phyloP scores from a whole-genome alignment of 371 early-diverging fungal species.

The Syncephalastrum monosporum region DNA sequence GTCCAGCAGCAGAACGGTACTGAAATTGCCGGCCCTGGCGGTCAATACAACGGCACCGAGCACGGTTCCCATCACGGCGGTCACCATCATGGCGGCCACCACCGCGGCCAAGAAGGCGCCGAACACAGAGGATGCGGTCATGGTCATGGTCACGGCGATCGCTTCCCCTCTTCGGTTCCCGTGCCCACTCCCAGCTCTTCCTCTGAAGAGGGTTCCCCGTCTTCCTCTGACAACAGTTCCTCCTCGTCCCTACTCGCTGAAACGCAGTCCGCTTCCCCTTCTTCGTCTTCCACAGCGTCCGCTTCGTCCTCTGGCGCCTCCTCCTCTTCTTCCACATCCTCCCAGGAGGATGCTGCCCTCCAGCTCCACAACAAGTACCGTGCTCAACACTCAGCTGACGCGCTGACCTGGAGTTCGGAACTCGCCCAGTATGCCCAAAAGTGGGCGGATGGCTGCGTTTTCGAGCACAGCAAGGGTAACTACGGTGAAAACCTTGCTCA shows the following conservation, averaged over 20 bases:
- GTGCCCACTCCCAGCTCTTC: background rate
- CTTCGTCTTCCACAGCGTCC: background rate
- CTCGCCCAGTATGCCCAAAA: constrained; percentile 43
- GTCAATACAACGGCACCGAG: no score
- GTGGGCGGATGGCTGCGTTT: constrained; percentile 38
- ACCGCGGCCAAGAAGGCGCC: no score
- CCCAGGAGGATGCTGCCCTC: constrained; percentile 18
- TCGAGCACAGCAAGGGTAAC: constrained; percentile 30
- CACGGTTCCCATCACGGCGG: no score
- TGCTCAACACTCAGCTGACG: constrained; percentile 32
- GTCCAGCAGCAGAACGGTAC: no score
- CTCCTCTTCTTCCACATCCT: constrained; percentile 5
- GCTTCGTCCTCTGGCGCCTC: background rate
- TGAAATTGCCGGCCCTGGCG: no score
- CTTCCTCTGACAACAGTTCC: no score
- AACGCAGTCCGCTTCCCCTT: background rate
- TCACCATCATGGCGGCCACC: no score
- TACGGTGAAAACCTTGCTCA: constrained; percentile 52
- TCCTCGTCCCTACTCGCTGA: background rate
- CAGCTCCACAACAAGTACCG: constrained; percentile 42
- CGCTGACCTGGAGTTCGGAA: constrained; percentile 37
- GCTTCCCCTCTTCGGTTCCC: background rate
- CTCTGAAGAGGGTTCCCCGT: background rate
- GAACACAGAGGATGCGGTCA: no score
- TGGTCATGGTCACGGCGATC: background rate